Percentiles rank a stretch among this genome's conserved stretches.
Conservation (phyloP, 495 filamentous ascomycete genomes). For the Glarea lozoyensis region DNA sequence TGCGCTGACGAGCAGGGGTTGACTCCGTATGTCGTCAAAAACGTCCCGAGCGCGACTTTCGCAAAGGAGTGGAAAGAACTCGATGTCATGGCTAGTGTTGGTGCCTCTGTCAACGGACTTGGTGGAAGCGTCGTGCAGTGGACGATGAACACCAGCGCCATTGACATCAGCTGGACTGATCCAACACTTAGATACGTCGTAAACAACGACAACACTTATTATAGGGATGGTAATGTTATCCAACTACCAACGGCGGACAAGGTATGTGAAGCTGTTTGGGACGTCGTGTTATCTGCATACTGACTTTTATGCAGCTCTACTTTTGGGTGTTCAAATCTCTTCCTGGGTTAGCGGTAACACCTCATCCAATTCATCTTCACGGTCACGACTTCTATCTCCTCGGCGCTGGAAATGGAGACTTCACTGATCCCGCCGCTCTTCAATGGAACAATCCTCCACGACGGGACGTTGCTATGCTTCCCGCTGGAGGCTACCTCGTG, state of each 20-base stretch:
- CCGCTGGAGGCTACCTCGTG: conserved; percentile 30
- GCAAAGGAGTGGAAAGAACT: background rate
- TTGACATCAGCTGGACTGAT: conserved; percentile 28
- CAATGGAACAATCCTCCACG: conserved; percentile 38
- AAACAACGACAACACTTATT: background rate
- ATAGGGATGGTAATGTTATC: background rate
- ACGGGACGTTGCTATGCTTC: conserved; percentile 49
- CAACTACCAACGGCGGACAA: no score
- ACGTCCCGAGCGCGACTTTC: background rate
- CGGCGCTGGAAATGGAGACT: conserved; percentile 25
- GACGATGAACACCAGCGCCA: conserved; percentile 20
- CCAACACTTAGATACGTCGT: conserved; percentile 18
- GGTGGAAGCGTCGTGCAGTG: conserved; percentile 2
- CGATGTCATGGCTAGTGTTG: background rate
- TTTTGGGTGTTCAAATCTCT: conserved; percentile 37
- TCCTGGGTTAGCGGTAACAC: conserved; percentile 8
- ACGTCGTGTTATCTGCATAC: no score
- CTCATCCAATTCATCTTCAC: conserved; percentile 45
- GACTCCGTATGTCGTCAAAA: background rate
- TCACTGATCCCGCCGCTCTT: background rate
- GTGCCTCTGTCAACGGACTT: background rate
- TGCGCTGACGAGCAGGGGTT: background rate
- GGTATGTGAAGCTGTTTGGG: no score
- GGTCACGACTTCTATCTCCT: conserved; percentile 51
- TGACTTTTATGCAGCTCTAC: no score